Evolutionary conservation across 176 grass and related monocot genomes (phyloP), one percentile per base, ranked within the genome.

Genomic region (Puccinellia tenuiflora): DNA sequence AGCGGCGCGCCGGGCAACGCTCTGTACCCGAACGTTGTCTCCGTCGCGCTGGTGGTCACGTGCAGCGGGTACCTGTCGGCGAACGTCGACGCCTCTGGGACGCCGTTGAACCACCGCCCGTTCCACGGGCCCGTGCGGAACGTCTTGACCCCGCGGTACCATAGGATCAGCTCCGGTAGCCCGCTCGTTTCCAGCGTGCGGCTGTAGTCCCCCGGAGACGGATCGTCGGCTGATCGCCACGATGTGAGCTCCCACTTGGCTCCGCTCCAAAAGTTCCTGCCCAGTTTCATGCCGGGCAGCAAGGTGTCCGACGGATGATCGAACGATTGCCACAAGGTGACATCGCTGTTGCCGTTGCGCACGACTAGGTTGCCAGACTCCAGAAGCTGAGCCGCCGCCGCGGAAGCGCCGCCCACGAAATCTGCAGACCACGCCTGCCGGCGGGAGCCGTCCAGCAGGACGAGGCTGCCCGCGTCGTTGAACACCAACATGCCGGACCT

Each of bases 31-130:
- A 72, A 93, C 17, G 45, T 46, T 7, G 34, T 75, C 88, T 83
- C 57, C 59, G 5, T 46, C 37, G 55, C 5, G 50, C 16, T 86
- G 5, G 50, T 53, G 0, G 43, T 16, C 46, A 48, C 46, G 1
- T 2, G 54, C 1, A 60, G 43, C 26, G 2, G 28, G 21, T 78
- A 56, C 60, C 9, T 2, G 7, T 7, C 2, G 0, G 3, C 11
- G 75, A 71, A 79, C 5, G 8, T 12, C 10, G 33, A 38, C 33
- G 16, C 68, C 85, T 88, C 88, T 6, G 91, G 75, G 47, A 25
- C n/a, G 65, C 84, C 75, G 76, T 67, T 91, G 82, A 94, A 90
- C 2, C 12, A 55, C 12, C 35, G 0, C 18, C 91, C 91, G 52
- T 85, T 76, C 26, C 75, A 26, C 3, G 87, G 70, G 0, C 86